These are phyloP conservation scores for Rhizopogon vinicolor DNA, from an alignment of 768 basidiomycete genomes.

Conservation along the genomic window DNA sequence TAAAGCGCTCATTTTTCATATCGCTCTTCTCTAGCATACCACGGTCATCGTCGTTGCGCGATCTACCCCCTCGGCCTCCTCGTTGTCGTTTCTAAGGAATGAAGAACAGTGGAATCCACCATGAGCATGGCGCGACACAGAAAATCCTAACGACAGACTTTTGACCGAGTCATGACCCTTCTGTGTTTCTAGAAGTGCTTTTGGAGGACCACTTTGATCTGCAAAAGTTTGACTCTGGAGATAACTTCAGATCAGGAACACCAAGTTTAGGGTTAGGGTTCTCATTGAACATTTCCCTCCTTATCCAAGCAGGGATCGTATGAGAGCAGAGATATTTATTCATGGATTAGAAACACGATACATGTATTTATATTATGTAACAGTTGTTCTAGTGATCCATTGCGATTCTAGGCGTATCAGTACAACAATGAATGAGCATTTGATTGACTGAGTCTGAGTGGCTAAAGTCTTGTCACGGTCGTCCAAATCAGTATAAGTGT, in stretches of 20 bases:
- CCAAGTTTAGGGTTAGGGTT: slow-evolving; percentile 3
- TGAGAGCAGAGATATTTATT: too few relatives aligned
- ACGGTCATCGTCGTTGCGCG: slow-evolving; percentile 36
- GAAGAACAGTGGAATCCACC: background rate
- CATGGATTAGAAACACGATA: too few relatives aligned
- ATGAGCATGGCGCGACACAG: background rate
- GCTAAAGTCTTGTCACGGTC: background rate
- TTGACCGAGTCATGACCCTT: slow-evolving; percentile 3
- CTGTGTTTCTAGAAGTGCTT: background rate
- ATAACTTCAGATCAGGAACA: background rate
- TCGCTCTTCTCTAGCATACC: slow-evolving; percentile 53
- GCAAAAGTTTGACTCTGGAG: background rate
- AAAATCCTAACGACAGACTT: background rate
- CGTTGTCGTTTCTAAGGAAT: slow-evolving; percentile 14
- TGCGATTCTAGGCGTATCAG: too few relatives aligned
- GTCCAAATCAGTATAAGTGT: background rate
- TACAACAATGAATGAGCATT: too few relatives aligned
- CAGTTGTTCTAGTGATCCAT: too few relatives aligned
- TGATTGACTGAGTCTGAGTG: too few relatives aligned
- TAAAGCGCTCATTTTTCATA: slow-evolving; percentile 70
- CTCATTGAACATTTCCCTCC: background rate
- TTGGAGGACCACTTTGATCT: background rate
- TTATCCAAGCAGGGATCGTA: too few relatives aligned
- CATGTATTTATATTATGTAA: too few relatives aligned
- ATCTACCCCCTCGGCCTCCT: slow-evolving; percentile 11